phyloP scores from a whole-genome alignment of 495 filamentous ascomycete genomes.

The Baudoinia panamericana region DNA sequence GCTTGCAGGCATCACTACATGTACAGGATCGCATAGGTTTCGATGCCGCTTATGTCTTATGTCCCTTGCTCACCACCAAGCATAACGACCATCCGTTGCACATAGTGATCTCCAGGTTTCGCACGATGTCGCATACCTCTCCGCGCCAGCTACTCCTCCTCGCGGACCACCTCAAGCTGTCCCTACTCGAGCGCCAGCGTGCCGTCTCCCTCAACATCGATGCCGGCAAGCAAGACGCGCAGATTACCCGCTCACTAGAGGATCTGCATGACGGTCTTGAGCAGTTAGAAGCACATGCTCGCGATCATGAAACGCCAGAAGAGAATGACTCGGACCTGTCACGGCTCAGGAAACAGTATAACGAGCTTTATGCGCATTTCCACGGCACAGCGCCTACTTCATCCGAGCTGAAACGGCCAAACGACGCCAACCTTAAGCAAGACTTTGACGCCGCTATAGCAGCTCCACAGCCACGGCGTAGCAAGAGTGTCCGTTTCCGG shows the following conservation, averaged over 20 bases:
- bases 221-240: constrained; percentile 71
- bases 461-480: constrained; percentile 25
- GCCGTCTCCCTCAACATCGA: constrained; percentile 70
- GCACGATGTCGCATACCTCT: constrained; percentile 41
- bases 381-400: constrained; percentile 37
- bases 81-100: no score
- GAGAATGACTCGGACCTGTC: constrained; percentile 21
- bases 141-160: constrained; percentile 54
- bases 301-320: constrained; percentile 41
- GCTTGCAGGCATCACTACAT: no score
- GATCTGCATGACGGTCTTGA: constrained; percentile 75
- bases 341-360: constrained; percentile 38
- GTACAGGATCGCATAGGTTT: no score
- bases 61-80: no score
- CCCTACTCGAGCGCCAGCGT: constrained; percentile 75
- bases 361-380: constrained; percentile 48
- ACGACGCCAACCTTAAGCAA: constrained; percentile 49
- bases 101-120: no score
- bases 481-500: constrained; percentile 86
- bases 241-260: constrained; percentile 79
- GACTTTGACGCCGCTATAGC: constrained; percentile 51
- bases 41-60: no score
- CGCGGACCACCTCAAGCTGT: constrained; percentile 67
- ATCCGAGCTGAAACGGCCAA: constrained; percentile 45
- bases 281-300: constrained; percentile 49